Conservation (phyloP, 2,329 filamentous ascomycete species). For the Geosmithia putterillii region DNA sequence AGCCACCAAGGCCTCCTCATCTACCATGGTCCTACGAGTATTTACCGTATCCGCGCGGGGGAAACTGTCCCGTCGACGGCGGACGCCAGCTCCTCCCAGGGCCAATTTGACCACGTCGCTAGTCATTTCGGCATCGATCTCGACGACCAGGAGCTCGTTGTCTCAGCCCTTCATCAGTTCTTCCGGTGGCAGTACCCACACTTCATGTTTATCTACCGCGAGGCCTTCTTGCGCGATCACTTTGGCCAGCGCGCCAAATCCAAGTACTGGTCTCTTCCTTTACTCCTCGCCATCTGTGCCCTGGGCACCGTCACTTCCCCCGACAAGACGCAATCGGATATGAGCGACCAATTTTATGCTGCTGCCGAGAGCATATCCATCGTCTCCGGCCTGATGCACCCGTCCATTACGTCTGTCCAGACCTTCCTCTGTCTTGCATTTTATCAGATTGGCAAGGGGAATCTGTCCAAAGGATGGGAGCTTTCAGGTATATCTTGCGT, state of each 20-base stretch:
- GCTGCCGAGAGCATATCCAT: conserved; percentile 13
- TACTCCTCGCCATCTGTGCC: conserved; percentile 12
- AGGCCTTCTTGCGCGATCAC: conserved; percentile 14
- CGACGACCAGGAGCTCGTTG: conserved; percentile 7
- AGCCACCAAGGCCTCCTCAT: conserved; percentile 2
- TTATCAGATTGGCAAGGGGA: conserved; percentile 13
- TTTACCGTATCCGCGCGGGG: conserved; percentile 7
- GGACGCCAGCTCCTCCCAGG: conserved; percentile 1
- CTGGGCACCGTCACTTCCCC: conserved; percentile 8
- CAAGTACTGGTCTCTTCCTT: conserved; percentile 14
- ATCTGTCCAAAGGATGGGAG: conserved; percentile 13
- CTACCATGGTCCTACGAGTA: conserved; percentile 12
- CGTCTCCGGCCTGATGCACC: conserved; percentile 9
- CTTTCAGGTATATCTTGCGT: conserved; percentile 10
- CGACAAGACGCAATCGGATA: conserved; percentile 1
- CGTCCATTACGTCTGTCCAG: conserved; percentile 11
- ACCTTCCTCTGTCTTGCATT: conserved; percentile 14
- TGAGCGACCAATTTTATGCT: conserved; percentile 8
- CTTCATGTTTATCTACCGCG: conserved; percentile 18
- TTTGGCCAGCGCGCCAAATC: conserved; percentile 6
- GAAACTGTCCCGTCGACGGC: conserved; percentile 1
- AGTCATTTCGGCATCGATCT: conserved; percentile 12
- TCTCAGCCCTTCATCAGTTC: conserved; percentile 9
- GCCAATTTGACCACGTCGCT: conserved; percentile 6
- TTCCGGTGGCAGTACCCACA: conserved; percentile 17